Conservation (phyloP, 495 filamentous ascomycete genomes). For the Eremomyces bilateralis region DNA sequence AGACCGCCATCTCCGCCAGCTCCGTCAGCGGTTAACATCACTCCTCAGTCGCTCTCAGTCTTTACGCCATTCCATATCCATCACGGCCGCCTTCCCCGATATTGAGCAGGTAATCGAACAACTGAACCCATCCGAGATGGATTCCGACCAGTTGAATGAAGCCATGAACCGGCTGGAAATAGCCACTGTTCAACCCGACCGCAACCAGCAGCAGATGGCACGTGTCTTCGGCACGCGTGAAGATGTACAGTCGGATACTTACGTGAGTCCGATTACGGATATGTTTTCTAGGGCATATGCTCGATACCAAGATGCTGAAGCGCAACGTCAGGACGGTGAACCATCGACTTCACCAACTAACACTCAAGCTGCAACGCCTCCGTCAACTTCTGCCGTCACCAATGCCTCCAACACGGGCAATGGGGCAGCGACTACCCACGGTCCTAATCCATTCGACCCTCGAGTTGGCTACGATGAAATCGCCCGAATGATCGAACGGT, state of each 20-base stretch:
- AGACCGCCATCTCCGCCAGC: slow-evolving; percentile 8
- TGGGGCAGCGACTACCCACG: neutral
- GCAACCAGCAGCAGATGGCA: slow-evolving; percentile 10
- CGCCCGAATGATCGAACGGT: neutral
- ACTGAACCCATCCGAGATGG: no score
- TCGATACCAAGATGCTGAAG: slow-evolving; percentile 17
- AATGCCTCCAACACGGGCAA: neutral
- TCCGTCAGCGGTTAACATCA: no score
- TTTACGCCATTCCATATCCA: no score
- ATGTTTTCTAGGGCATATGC: slow-evolving; percentile 19
- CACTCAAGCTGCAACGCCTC: neutral
- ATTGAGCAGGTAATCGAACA: no score
- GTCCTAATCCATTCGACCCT: neutral
- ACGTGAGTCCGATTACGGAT: slow-evolving; percentile 19
- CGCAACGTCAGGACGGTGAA: slow-evolving; percentile 10
- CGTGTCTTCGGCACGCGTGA: slow-evolving; percentile 21
- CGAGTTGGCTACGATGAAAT: neutral
- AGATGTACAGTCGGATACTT: slow-evolving; percentile 20
- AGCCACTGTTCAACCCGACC: slow-evolving; percentile 8
- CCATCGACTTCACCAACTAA: neutral
- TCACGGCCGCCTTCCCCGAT: no score
- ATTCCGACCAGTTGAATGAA: no score
- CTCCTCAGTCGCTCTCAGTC: no score
- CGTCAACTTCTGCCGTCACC: neutral
- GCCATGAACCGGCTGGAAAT: slow-evolving; percentile 8